Conservation (phyloP, 139 green algal species). For the Tetratostichococcus sp. region DNA sequence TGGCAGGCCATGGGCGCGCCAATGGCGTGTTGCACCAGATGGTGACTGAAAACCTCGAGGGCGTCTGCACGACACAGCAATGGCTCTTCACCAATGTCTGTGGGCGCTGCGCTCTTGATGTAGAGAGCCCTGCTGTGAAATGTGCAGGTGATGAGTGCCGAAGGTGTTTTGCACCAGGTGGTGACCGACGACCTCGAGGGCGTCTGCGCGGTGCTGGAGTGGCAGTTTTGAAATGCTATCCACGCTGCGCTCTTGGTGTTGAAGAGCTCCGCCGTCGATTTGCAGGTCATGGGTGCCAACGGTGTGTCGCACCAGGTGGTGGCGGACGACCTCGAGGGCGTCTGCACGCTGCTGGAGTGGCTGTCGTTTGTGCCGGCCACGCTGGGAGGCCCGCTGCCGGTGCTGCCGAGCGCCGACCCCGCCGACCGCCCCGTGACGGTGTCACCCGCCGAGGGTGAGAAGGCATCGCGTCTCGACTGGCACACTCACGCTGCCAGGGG, state of each 20-base stretch:
- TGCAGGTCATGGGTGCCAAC: slow-evolving; percentile 91
- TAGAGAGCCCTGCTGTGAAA: no score
- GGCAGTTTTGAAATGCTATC: no score
- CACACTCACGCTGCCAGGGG: no score
- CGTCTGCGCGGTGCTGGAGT: slow-evolving; percentile 47
- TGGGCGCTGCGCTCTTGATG: no score
- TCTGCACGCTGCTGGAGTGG: slow-evolving; percentile 52
- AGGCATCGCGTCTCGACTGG: no score
- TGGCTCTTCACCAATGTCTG: no score
- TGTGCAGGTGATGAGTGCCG: slow-evolving; percentile 88
- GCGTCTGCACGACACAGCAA: no score
- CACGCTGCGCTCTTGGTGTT: no score
- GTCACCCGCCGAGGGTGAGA: slow-evolving; percentile 27
- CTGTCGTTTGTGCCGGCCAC: slow-evolving; percentile 68
- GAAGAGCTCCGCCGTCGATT: no score
- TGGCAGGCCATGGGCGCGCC: no score
- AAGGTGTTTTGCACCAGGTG: slow-evolving; percentile 90
- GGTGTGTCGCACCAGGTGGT: slow-evolving; percentile 92
- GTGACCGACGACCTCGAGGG: slow-evolving; percentile 91
- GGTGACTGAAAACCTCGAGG: no score
- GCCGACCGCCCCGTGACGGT: slow-evolving; percentile 59
- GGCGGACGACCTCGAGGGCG: slow-evolving; percentile 87
- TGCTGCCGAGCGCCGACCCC: slow-evolving; percentile 67
- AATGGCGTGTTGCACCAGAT: no score
- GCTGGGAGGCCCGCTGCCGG: slow-evolving; percentile 40